phyloP scores from a whole-genome alignment of 2,329 filamentous ascomycete genomes.

The Thielaviopsis populi region DNA sequence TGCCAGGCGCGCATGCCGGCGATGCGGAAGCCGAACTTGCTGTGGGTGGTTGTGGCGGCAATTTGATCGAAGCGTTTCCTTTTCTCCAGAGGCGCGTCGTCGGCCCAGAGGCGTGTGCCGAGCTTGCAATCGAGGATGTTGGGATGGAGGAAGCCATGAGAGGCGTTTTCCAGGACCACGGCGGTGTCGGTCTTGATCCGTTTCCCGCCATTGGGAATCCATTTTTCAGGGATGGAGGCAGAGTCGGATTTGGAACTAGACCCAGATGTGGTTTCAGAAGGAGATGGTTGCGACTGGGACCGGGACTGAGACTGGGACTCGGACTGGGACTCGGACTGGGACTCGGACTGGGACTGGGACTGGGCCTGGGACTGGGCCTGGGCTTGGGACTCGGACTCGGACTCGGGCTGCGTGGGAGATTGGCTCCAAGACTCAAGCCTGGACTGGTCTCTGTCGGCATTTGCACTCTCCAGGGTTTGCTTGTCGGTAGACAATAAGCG shows the following conservation, averaged over 20 bases:
- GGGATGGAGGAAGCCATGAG: constrained; percentile 63
- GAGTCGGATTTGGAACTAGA: not conserved
- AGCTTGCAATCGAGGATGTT: constrained; percentile 93
- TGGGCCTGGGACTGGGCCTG: not conserved
- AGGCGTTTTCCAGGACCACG: constrained; percentile 73
- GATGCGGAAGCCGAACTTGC: constrained; percentile 45
- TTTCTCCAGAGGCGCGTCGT: constrained; percentile 47
- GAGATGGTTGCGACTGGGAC: not conserved
- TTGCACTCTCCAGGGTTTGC: not conserved
- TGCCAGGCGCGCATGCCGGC: constrained; percentile 51
- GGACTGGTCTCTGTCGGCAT: not conserved
- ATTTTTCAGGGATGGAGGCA: constrained; percentile 21
- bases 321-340: not conserved
- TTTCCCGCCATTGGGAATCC: constrained; percentile 36
- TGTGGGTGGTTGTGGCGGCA: constrained; percentile 42
- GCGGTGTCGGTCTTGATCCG: constrained; percentile 63
- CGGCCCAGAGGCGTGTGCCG: constrained; percentile 72
- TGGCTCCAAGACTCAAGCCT: not conserved
- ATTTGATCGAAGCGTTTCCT: constrained; percentile 46
- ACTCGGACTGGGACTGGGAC: too few species aligned
- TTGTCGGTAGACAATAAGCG: not conserved
- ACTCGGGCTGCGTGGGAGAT: too few species aligned
- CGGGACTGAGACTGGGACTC: not conserved
- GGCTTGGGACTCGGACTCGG: not conserved
- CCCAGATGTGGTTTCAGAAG: not conserved